These are phyloP conservation scores for Pleurotus sapidus DNA, from an alignment of 768 basidiomycete species.

Conservation along the genomic window DNA sequence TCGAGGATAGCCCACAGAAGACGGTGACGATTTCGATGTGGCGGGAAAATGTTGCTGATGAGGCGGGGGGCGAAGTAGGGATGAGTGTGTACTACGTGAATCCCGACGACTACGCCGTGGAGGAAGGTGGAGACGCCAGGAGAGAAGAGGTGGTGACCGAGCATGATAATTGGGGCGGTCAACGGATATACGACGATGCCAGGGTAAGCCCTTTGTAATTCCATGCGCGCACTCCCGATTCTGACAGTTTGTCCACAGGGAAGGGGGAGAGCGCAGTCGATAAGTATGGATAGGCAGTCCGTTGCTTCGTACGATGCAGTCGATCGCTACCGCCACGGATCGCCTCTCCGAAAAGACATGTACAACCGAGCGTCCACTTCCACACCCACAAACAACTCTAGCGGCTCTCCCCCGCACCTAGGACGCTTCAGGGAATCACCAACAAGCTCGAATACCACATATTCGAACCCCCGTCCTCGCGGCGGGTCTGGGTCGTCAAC, in stretches of 20 bases:
- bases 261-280: neutral
- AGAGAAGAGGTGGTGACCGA: conserved; percentile 19
- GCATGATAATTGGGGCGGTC: neutral
- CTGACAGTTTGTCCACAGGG: neutral
- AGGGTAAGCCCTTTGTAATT: neutral
- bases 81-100: conserved; percentile 46
- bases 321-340: neutral
- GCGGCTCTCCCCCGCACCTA: neutral
- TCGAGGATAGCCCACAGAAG: conserved; percentile 48
- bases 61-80: conserved; percentile 28
- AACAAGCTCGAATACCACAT: neutral
- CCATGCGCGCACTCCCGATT: neutral
- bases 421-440: neutral
- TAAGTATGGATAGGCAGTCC: neutral
- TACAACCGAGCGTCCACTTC: neutral
- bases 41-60: conserved; percentile 50
- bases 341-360: neutral
- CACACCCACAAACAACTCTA: neutral
- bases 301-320: neutral
- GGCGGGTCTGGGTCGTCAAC: neutral
- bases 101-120: conserved; percentile 25
- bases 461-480: neutral
- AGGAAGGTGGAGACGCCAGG: conserved; percentile 9
- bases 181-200: neutral
- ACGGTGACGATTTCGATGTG: conserved; percentile 55